Evolutionary conservation across 371 early-diverging fungal genomes (phyloP), one percentile per base, ranked within the genome.

Genomic region (Coemansia sp.): DNA sequence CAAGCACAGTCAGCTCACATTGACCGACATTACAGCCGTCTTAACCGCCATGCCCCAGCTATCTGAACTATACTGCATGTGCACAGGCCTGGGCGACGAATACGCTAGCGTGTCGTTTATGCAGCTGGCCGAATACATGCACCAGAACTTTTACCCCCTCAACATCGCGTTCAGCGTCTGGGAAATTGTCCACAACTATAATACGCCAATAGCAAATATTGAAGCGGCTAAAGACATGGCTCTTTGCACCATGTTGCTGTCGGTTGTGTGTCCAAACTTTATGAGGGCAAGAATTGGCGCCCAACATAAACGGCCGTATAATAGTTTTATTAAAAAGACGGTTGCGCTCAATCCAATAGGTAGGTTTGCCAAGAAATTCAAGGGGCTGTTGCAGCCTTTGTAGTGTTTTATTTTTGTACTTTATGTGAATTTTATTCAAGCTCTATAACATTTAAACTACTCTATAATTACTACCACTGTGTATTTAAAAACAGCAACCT

Each of bases 61-160:
- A 0, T 13, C 29, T 13, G 61, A 46, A 13, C 24, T 67, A 26
- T 46, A 44, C 40, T 67, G 61, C 19, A 56, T 60, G 23, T 61
- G 61, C 23, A n/a, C 24, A 4, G 67, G 67, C 0, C 12, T 67
- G 17, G 67, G 67, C 12, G 61, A 61, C 8, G 62, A 61, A 7
- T 55, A 32, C 24, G 26, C 19, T 6, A 61, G 61, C 1, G 48
- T 56, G 1, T 49, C 67, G 12, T 15, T 40, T 9, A 17, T 11
- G 17, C 26, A 53, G 15, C 26, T 69, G n/a, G 68, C 53, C 0
- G 69, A 67, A 1, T 46, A 53, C 17, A 58, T 69, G 69, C 46
- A 59, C 21, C 69, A 59, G 17, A 52, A 19, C 6, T 53, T 68
- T 26, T 69, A 67, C 32, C 69, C 69, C 17, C 56, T 69, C 15